Base-by-base conservation (phyloP, 228 moss, liverwort and hornwort genomes). In the Sphagnum magellanicum region DNA sequence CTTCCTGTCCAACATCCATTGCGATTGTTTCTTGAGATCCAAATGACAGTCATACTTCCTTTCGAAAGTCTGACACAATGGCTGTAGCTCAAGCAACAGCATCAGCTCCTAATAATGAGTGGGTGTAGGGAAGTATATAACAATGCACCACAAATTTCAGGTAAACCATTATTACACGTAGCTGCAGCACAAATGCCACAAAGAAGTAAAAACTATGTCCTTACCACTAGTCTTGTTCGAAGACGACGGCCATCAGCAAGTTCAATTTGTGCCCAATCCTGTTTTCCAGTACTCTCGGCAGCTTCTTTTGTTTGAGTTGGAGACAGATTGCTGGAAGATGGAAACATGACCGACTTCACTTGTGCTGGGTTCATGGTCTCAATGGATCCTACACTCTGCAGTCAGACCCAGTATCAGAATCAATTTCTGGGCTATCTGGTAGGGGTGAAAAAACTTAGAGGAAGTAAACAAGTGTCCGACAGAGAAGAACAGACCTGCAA, bases 181-280 rank as follows among this genome's bases (percentile, higher is more conserved):
- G 32, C 32, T 32, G 32, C 32, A 3, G 32, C 3, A 32, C 32
- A 32, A 32, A 32, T 32, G 32, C 32, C 32, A 32, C 32, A 32
- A 32, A 2, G 32, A 32, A 32, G 32, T 32, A 3, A 32, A 32
- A 32, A 32, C 32, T 32, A 3, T 32, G 32, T 32, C 32, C 87
- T 75, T 87, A 95, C 93, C 84, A 98, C 91, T 50, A 98, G 78
- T 66, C 90, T 81, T 59, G 90, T 77, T 74, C 73, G 90, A 51
- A 98, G 83, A 52, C 79, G 72, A 67, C 86, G 79, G 74, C 92
- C 92, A 87, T 88, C 90, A 69, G 72, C 89, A 75, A 93, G 90
- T 51, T 79, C 73, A 65, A 93, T 92, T 70, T 87, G 88, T 65
- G 91, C 92, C 84, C 83, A 79, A 67, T 81, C 83, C 63, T 83